A percentile compares a stretch with the other conserved stretches of the same genome.
phyloP scores from a whole-genome alignment of 73 alveolate genomes.

The Paramecium pentaurelia region DNA sequence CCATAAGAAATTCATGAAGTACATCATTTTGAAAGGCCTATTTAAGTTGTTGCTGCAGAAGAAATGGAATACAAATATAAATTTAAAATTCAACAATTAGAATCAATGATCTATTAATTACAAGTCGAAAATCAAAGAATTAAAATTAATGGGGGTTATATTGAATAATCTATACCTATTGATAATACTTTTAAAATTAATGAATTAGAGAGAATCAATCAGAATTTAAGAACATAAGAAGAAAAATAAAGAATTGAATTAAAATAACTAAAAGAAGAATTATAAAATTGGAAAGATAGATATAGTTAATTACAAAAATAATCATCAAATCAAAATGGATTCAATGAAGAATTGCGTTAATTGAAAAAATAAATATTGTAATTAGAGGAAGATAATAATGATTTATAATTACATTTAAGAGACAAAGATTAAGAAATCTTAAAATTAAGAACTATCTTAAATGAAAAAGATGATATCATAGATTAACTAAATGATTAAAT shows the following conservation, averaged over 20 bases:
- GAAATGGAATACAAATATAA: conserved; percentile 6
- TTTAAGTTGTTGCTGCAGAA: not conserved
- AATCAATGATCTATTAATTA: not conserved
- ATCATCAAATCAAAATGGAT: not conserved
- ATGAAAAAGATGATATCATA: not conserved
- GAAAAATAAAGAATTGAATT: not conserved
- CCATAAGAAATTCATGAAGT: not conserved
- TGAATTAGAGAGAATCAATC: not conserved
- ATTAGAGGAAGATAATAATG: not conserved
- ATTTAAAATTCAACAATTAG: not conserved
- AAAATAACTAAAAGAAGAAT: not conserved
- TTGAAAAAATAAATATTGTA: not conserved
- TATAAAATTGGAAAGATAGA: not conserved
- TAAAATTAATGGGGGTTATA: not conserved
- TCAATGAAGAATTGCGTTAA: not conserved
- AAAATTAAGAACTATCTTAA: not conserved
- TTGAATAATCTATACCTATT: not conserved
- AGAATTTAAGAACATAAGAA: not conserved
- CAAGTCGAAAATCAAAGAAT: not conserved
- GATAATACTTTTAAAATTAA: not conserved
- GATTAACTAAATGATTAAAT: not conserved
- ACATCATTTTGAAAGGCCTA: conserved; percentile 11
- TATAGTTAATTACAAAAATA: not conserved
- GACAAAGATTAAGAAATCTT: not conserved
- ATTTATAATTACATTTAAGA: not conserved